phyloP scores from a whole-genome alignment of 495 filamentous ascomycete genomes.

The Bacidia gigantensis region DNA sequence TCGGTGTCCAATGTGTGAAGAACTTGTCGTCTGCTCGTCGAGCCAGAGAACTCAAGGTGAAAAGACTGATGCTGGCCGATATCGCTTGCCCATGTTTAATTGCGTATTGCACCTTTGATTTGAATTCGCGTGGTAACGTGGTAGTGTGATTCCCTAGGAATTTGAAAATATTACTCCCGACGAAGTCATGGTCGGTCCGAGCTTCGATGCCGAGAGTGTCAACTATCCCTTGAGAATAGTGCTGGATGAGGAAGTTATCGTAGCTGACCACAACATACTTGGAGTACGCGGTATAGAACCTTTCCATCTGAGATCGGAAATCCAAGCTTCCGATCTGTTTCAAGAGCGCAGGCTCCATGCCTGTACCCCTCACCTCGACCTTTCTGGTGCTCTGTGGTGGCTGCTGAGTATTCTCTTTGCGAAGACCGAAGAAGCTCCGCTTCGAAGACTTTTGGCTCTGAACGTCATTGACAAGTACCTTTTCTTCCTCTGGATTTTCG shows the following conservation, averaged over 20 bases:
- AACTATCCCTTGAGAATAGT: conserved; percentile 26
- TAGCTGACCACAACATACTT: conserved; percentile 30
- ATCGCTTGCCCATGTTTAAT: conserved; percentile 29
- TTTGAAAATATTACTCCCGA: conserved; percentile 36
- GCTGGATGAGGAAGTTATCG: conserved; percentile 20
- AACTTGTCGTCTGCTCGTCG: conserved; percentile 27
- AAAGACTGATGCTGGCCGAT: conserved; percentile 27
- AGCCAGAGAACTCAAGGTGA: conserved; percentile 15
- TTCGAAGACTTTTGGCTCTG: conserved; percentile 9
- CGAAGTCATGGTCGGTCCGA: conserved; percentile 23
- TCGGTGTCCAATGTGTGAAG: conserved; percentile 40
- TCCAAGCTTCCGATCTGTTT: conserved; percentile 27
- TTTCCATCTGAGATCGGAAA: conserved; percentile 28
- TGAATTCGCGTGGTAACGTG: conserved; percentile 26
- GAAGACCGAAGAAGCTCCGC: conserved; percentile 22
- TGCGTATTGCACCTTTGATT: conserved; percentile 24
- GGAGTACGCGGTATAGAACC: conserved; percentile 36
- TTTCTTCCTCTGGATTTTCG: conserved; percentile 17
- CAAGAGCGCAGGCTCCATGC: conserved; percentile 28
- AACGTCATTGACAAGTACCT: conserved; percentile 7
- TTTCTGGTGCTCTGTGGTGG: conserved; percentile 10
- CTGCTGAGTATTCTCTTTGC: conserved; percentile 17
- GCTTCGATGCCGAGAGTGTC: conserved; percentile 30
- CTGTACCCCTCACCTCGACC: conserved; percentile 19
- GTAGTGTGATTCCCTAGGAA: conserved; percentile 29